Percentiles rank a stretch among this genome's conserved stretches.
phyloP scores from a whole-genome alignment of 2,329 filamentous ascomycete species.

The Pleoardoris graminearum region DNA sequence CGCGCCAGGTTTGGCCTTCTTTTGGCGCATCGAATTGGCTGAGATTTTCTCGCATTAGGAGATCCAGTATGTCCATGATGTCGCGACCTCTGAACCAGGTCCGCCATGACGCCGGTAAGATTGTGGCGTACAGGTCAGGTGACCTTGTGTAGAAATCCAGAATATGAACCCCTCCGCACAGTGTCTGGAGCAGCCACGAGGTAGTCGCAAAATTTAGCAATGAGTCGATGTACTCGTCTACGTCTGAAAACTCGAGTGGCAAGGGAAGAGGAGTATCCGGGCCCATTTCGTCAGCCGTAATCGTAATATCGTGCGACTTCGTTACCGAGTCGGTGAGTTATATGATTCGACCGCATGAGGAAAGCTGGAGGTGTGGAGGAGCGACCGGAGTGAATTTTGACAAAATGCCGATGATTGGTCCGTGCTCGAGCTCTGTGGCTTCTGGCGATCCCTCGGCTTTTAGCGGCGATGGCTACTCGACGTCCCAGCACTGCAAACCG shows the following conservation, averaged over 20 bases:
- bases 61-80: slow-evolving; percentile 75
- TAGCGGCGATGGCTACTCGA: not conserved
- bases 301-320: not conserved
- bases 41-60: slow-evolving; percentile 79
- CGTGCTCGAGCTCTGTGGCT: slow-evolving; percentile 11
- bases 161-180: slow-evolving; percentile 97
- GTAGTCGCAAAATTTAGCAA: slow-evolving; percentile 76
- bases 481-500: slow-evolving; percentile 1
- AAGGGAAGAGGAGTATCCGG: slow-evolving; percentile 66
- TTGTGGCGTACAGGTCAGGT: slow-evolving; percentile 76
- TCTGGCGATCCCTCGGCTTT: slow-evolving; percentile 4
- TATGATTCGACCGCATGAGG: not conserved
- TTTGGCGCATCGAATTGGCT: slow-evolving; percentile 37
- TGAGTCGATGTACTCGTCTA: slow-evolving; percentile 77
- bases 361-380: not conserved
- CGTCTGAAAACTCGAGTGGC: slow-evolving; percentile 67
- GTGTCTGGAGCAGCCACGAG: slow-evolving; percentile 76
- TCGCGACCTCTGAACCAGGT: slow-evolving; percentile 72
- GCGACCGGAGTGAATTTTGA: slow-evolving; percentile 10
- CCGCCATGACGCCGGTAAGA: slow-evolving; percentile 81
- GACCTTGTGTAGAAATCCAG: slow-evolving; percentile 91
- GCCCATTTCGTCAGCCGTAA: slow-evolving; percentile 46
- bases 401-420: slow-evolving; percentile 10
- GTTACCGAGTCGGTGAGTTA: not conserved
- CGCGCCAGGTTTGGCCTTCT: slow-evolving; percentile 44